These are phyloP conservation scores for Hippophae gyantsensis DNA, from an alignment of 306 rosid species.

Conservation along the genomic window DNA sequence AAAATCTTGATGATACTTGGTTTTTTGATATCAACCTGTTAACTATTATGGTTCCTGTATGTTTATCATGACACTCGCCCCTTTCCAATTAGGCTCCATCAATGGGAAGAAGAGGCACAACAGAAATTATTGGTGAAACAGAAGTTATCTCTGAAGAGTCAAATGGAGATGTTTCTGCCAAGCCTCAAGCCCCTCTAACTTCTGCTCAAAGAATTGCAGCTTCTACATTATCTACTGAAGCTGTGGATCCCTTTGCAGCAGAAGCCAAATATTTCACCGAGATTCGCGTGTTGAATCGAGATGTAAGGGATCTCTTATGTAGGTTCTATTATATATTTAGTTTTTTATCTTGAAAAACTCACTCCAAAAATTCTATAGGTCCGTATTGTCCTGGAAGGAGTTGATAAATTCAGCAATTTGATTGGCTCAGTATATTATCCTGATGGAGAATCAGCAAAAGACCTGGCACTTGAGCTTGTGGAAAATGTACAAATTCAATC, in stretches of 20 bases:
- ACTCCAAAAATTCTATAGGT: slow-evolving; percentile 49
- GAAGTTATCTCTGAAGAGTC: slow-evolving; percentile 42
- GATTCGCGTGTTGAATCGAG: slow-evolving; percentile 78
- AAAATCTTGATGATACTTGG: background rate
- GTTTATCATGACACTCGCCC: slow-evolving; percentile 2
- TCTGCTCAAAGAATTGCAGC: slow-evolving; percentile 93
- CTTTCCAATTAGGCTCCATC: slow-evolving; percentile 57
- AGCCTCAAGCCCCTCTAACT: slow-evolving; percentile 68
- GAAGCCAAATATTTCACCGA: slow-evolving; percentile 97
- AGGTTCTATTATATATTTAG: slow-evolving; percentile 1
- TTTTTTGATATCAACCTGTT: background rate
- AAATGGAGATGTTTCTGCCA: slow-evolving; percentile 59
- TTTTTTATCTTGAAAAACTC: slow-evolving; percentile 12
- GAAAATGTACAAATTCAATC: slow-evolving; percentile 53
- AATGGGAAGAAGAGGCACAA: slow-evolving; percentile 78
- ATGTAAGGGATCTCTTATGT: slow-evolving; percentile 36
- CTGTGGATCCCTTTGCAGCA: slow-evolving; percentile 68
- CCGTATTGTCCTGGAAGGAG: slow-evolving; percentile 87
- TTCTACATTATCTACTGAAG: slow-evolving; percentile 47
- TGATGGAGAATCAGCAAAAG: slow-evolving; percentile 90
- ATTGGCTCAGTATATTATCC: slow-evolving; percentile 92
- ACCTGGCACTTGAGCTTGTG: slow-evolving; percentile 85
- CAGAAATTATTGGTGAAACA: slow-evolving; percentile 49
- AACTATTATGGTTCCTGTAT: background rate
- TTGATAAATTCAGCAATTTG: slow-evolving; percentile 91